phyloP scores from a whole-genome alignment of 805 yeast genomes.

The Candida pseudoglaebosa region DNA sequence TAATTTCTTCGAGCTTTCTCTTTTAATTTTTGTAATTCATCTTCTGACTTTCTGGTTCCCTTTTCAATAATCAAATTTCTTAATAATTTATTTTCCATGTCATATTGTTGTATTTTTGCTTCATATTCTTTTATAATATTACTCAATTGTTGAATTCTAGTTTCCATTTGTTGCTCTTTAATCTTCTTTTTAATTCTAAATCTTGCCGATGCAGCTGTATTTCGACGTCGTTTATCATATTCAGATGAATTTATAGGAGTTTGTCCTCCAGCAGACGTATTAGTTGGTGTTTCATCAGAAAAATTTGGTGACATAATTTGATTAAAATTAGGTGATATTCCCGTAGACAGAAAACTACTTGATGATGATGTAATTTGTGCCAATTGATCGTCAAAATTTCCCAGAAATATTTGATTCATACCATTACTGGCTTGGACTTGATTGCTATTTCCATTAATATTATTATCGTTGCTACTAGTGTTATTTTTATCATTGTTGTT shows the following conservation, averaged over 20 bases:
- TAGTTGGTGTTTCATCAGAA: slow-evolving; percentile 4
- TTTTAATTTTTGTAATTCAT: slow-evolving; percentile 33
- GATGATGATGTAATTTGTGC: slow-evolving; percentile 7
- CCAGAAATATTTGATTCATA: neutral
- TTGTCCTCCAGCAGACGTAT: slow-evolving; percentile 1
- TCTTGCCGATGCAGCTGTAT: slow-evolving; percentile 64
- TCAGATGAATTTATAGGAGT: slow-evolving; percentile 15
- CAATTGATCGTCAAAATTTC: slow-evolving; percentile 1
- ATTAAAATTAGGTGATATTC: neutral
- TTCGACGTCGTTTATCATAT: slow-evolving; percentile 51
- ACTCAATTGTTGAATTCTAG: slow-evolving; percentile 37
- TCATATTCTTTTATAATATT: slow-evolving; percentile 45
- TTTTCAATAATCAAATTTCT: slow-evolving; percentile 52
- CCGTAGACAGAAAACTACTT: slow-evolving; percentile 3
- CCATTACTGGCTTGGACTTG: too few species aligned
- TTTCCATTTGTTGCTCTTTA: slow-evolving; percentile 58
- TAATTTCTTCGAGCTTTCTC: slow-evolving; percentile 19
- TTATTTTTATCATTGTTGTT: neutral
- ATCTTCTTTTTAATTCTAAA: slow-evolving; percentile 60
- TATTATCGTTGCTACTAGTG: neutral
- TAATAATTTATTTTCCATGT: slow-evolving; percentile 59
- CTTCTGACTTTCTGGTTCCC: slow-evolving; percentile 39
- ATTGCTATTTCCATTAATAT: neutral
- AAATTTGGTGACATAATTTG: neutral
- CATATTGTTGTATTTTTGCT: slow-evolving; percentile 46